Percentiles rank a stretch among this genome's conserved stretches.
Conservation (phyloP, 2,329 filamentous ascomycete genomes). For the Aspergillus fumigatus region DNA sequence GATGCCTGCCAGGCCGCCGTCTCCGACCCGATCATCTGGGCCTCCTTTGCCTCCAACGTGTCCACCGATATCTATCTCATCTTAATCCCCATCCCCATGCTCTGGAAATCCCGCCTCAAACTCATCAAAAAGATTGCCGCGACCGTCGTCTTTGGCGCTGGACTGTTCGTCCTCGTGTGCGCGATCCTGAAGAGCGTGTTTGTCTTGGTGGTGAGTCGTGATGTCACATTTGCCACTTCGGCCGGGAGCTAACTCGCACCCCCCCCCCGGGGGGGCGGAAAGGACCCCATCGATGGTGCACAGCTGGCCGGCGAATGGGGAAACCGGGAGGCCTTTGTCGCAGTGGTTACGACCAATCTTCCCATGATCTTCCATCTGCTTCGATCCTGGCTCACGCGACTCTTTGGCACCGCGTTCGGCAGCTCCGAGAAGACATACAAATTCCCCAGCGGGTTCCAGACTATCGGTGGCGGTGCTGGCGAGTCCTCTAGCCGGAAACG, state of each 20-base stretch:
- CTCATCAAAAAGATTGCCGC: conserved; percentile 47
- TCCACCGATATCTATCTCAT: conserved; percentile 55
- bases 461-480: conserved; percentile 22
- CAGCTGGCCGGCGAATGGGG: conserved; percentile 34
- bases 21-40: conserved; percentile 45
- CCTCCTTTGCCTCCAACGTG: conserved; percentile 48
- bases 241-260: neutral
- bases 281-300: conserved; percentile 30
- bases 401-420: conserved; percentile 35
- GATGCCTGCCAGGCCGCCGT: conserved; percentile 47
- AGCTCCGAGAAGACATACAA: conserved; percentile 39
- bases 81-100: conserved; percentile 53
- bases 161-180: conserved; percentile 49
- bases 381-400: conserved; percentile 35
- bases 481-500: conserved; percentile 23
- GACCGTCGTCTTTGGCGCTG: conserved; percentile 49
- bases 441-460: conserved; percentile 28
- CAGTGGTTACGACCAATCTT: conserved; percentile 35
- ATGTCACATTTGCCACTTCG: neutral
- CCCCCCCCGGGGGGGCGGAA: too few species aligned
- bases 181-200: conserved; percentile 49
- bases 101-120: conserved; percentile 49
- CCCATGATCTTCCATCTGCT: conserved; percentile 41
- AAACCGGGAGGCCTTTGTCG: conserved; percentile 37
- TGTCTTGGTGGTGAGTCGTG: conserved; percentile 36